Evolutionary conservation across 768 basidiomycete species (phyloP).

Genomic region (Mycena haematopus): DNA sequence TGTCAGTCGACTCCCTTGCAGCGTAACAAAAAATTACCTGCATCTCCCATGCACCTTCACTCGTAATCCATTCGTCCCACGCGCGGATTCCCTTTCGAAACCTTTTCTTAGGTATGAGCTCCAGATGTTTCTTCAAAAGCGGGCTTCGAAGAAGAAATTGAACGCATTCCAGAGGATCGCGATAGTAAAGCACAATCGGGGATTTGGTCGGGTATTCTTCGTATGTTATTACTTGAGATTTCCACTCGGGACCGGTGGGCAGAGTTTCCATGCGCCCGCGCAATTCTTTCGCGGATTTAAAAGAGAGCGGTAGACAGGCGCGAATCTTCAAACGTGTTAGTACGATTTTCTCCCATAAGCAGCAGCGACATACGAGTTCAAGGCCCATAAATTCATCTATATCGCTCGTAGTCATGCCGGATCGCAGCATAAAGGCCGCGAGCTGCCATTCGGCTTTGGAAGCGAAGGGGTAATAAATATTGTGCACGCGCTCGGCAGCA

Average conservation of each 20-base stretch:
- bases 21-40: constrained; percentile 13
- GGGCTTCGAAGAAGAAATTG: constrained; percentile 36
- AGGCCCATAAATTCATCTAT: constrained; percentile 38
- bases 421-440: constrained; percentile 36
- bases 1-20: background rate
- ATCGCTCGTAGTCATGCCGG: constrained; percentile 36
- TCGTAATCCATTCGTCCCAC: constrained; percentile 35
- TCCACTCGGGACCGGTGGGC: constrained; percentile 33
- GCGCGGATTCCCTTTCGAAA: constrained; percentile 24
- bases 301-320: constrained; percentile 13
- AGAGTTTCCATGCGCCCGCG: constrained; percentile 27
- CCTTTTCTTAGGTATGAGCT: constrained; percentile 29
- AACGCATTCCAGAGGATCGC: constrained; percentile 36
- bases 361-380: constrained; percentile 30
- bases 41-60: constrained; percentile 33
- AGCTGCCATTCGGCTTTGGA: constrained; percentile 41
- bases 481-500: constrained; percentile 4
- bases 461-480: constrained; percentile 41
- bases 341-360: background rate
- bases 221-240: background rate
- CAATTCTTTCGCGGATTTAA: constrained; percentile 29
- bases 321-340: background rate
- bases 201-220: constrained; percentile 22
- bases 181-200: constrained; percentile 32
- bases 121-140: constrained; percentile 29